Base-by-base conservation (phyloP, 2,329 filamentous ascomycete genomes). In the Cladorrhinum sp. region DNA sequence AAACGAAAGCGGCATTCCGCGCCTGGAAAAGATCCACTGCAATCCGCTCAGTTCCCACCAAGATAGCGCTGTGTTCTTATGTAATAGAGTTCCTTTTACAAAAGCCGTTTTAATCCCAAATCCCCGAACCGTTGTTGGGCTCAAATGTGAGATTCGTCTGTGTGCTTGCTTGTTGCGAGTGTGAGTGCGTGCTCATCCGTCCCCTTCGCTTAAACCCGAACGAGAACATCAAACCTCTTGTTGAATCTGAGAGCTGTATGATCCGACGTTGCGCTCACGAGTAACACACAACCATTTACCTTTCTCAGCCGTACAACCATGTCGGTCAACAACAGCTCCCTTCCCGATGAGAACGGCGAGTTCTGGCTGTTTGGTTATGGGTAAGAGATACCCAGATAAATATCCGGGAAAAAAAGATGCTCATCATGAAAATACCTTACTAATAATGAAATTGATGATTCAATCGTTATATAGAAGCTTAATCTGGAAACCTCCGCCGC, bases 331-430 rank as follows among this genome's bases (percentile, higher is more conserved):
- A 66, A 68, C n/a, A n/a, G n/a, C 7, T 20, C 8, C 16, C 60
- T 73, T 52, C 62, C 70, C 50, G 66, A 68, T 69, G 72, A 71
- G 70, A 68, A 68, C 65, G 79, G 84, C 36, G 91, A 96, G 72
- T 92, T 98, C 70, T 99, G 95, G 95, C 81, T 99, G 51, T 98
- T 96, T 75, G 95, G 95, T 64, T 99, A 98, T 72, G 95, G 94
- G 94, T 96, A 62, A 62, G 67, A 59, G 18, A 14, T 20, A 2
- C 8, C 7, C n/a, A 46, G n/a, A 18, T 14, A 46, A 18, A 46
- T 20, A 21, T 46, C 16, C 36, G 36, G 14, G 36, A 42, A 8
- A 12, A 42, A 14, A n/a, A n/a, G n/a, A n/a, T n/a, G 3, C 36
- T 12, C 10, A 42, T 14, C 10, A 3, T 14, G 16, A 42, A 42